phyloP scores from a whole-genome alignment of 2,329 filamentous ascomycete species.

The Chaetoscypha palmicola region DNA sequence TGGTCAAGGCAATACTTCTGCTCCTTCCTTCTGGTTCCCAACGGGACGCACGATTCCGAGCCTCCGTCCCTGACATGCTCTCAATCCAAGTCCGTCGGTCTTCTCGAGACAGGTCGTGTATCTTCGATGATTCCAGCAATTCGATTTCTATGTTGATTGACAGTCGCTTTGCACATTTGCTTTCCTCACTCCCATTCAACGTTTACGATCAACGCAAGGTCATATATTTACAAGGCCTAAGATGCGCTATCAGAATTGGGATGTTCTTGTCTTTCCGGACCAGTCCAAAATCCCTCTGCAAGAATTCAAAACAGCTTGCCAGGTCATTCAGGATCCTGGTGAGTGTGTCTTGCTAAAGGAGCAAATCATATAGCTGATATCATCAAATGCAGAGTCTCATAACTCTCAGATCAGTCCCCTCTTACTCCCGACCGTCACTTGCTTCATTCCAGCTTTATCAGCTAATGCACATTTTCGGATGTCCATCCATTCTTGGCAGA shows the following conservation, averaged over 20 bases:
- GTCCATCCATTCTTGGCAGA: conserved; percentile 69
- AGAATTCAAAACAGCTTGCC: conserved; percentile 76
- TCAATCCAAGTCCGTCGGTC: too few species aligned
- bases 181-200: neutral
- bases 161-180: neutral
- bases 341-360: too few species aligned
- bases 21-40: too few species aligned
- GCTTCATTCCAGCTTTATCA: conserved; percentile 61
- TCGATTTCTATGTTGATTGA: neutral
- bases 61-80: too few species aligned
- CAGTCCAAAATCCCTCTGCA: conserved; percentile 62
- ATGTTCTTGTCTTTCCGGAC: conserved; percentile 70
- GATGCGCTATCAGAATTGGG: conserved; percentile 86
- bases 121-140: too few species aligned
- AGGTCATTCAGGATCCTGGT: conserved; percentile 50
- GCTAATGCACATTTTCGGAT: conserved; percentile 57
- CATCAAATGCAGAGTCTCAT: conserved; percentile 10
- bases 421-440: conserved; percentile 58
- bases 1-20: too few species aligned
- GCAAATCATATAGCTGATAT: too few species aligned
- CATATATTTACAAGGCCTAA: conserved; percentile 6
- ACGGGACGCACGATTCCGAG: too few species aligned
- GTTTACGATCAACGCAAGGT: too few species aligned
- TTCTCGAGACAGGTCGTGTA: too few species aligned
- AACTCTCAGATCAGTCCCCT: conserved; percentile 9